Evolutionary conservation across 495 filamentous ascomycete genomes (phyloP).

Genomic region (Cercophora samala): DNA sequence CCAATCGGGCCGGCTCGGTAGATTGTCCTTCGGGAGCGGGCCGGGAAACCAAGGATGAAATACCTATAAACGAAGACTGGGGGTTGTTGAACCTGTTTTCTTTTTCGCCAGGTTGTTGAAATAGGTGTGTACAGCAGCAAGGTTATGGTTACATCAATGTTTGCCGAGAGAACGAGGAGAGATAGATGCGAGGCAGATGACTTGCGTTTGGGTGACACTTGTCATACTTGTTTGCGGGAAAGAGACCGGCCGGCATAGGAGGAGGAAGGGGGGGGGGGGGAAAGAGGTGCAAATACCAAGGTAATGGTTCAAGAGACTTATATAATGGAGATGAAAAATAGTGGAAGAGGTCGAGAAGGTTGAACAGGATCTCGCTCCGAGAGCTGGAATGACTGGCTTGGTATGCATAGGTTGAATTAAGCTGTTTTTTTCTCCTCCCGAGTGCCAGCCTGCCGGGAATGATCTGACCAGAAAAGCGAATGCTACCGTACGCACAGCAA

Average conservation of each 20-base stretch:
- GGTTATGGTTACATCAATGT: not conserved
- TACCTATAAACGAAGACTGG: not conserved
- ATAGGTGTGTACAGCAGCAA: not conserved
- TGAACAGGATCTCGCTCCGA: too few species aligned
- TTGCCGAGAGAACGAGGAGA: not conserved
- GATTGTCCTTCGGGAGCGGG: not conserved
- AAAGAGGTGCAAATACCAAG: too few species aligned
- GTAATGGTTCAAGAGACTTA: too few species aligned
- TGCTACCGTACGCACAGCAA: not conserved
- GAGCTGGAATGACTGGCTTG: too few species aligned
- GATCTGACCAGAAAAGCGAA: not conserved
- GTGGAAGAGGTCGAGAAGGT: not conserved
- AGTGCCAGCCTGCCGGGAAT: not conserved
- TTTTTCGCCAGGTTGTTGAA: not conserved
- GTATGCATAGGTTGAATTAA: not conserved
- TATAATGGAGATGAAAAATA: not conserved
- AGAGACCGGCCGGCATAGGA: not conserved
- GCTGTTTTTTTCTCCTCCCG: not conserved
- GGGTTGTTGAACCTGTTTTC: not conserved
- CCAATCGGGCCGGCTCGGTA: not conserved
- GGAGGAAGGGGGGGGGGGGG: not conserved
- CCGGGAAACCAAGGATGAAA: not conserved
- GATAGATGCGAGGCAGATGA: not conserved
- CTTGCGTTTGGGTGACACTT: not conserved
- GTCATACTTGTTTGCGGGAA: not conserved